A percentile compares a stretch with the other conserved stretches of the same genome.
Evolutionary conservation across 495 filamentous ascomycete species (phyloP).

Genomic region (Saxispiralis lemnorum): DNA sequence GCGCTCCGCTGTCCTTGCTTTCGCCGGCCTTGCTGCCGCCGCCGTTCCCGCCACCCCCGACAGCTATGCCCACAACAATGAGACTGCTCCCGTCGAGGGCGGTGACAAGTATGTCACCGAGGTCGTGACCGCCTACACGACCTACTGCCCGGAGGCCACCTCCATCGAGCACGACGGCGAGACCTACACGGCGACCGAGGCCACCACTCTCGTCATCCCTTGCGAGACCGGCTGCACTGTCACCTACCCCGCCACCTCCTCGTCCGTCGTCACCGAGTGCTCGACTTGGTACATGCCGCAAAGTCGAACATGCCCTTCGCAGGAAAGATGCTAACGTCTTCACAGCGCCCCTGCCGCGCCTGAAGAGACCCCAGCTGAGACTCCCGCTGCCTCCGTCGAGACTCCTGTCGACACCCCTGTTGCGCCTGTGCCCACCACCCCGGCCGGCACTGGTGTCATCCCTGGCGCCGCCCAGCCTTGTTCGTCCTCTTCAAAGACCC

Average conservation of each 20-base stretch:
- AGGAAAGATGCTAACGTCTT: too few relatives aligned
- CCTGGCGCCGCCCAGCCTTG: too few relatives aligned
- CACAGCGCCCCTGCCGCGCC: too few relatives aligned
- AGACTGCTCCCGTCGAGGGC: constrained; percentile 14
- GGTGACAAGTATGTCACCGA: constrained; percentile 37
- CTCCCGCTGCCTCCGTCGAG: too few relatives aligned
- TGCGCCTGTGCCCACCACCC: too few relatives aligned
- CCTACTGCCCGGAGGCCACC: constrained; percentile 68
- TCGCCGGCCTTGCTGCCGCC: constrained; percentile 35
- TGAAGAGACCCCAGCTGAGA: too few relatives aligned
- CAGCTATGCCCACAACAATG: constrained; percentile 10
- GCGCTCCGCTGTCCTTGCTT: constrained; percentile 53
- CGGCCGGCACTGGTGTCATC: too few relatives aligned
- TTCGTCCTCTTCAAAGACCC: too few relatives aligned
- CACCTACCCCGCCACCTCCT: constrained; percentile 43
- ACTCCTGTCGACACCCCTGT: too few relatives aligned
- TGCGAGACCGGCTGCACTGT: constrained; percentile 51
- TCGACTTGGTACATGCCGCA: too few relatives aligned
- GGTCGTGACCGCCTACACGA: constrained; percentile 61
- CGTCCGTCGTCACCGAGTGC: too few relatives aligned
- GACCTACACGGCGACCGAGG: constrained; percentile 68
- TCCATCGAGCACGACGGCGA: constrained; percentile 44
- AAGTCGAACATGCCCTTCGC: too few relatives aligned
- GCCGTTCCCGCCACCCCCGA: not conserved
- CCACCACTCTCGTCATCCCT: constrained; percentile 64